Conservation (phyloP, 2,329 filamentous ascomycete species). For the Penicillium sp. region DNA sequence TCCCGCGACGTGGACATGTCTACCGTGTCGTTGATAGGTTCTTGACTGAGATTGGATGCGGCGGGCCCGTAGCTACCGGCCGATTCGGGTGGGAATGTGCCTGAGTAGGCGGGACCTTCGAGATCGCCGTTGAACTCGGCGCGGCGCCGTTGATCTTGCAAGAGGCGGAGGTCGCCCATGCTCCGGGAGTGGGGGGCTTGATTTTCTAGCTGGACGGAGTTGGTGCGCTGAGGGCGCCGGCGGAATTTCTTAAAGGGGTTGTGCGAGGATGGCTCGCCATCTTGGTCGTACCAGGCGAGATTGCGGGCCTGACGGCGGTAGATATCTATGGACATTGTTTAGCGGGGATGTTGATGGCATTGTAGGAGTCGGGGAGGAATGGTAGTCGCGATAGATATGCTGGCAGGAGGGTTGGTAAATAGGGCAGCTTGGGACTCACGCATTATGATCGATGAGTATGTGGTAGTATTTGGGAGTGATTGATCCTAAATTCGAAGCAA, state of each 20-base stretch:
- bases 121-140: conserved; percentile 36
- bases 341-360: conserved; percentile 3
- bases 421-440: conserved; percentile 8
- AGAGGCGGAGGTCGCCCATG: conserved; percentile 32
- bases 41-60: conserved; percentile 38
- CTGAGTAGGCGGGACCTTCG: conserved; percentile 32
- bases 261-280: conserved; percentile 43
- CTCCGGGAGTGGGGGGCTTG: conserved; percentile 32
- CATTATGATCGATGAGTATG: conserved; percentile 4
- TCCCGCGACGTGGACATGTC: conserved; percentile 10
- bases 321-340: conserved; percentile 40
- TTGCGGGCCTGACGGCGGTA: conserved; percentile 46
- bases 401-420: not conserved
- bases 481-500: not conserved
- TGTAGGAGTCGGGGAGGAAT: not conserved
- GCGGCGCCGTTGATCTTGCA: conserved; percentile 33
- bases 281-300: conserved; percentile 51
- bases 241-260: conserved; percentile 53
- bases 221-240: conserved; percentile 34
- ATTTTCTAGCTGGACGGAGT: conserved; percentile 41
- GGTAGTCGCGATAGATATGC: conserved; percentile 1
- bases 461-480: not conserved
- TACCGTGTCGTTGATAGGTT: conserved; percentile 37
- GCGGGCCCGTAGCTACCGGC: conserved; percentile 34
- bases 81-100: conserved; percentile 35